These are phyloP conservation scores for Globisporangium perplexum DNA, from an alignment of 352 stramenopile species.

Conservation along the genomic window DNA sequence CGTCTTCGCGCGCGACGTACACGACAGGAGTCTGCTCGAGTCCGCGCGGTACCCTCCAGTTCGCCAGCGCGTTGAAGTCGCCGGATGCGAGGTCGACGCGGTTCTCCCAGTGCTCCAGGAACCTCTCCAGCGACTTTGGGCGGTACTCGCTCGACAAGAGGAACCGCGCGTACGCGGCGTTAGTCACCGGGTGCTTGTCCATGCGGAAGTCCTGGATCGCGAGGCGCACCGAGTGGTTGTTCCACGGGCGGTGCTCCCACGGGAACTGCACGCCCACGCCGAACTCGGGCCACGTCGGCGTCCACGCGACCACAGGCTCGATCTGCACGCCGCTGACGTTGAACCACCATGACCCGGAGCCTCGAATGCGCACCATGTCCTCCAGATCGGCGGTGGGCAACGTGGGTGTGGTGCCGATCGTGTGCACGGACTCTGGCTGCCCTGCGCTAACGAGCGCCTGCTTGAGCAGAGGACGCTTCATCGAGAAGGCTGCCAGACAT, in stretches of 20 bases:
- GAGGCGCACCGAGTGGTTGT: constrained; percentile 62
- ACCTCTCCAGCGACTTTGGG: constrained; percentile 48
- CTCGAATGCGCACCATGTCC: constrained; percentile 45
- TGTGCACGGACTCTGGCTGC: neutral
- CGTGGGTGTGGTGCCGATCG: neutral
- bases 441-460: constrained; percentile 22
- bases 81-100: constrained; percentile 13
- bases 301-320: constrained; percentile 68
- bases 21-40: constrained; percentile 64
- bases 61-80: constrained; percentile 12
- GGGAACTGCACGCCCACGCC: constrained; percentile 80
- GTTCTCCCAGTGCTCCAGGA: constrained; percentile 69
- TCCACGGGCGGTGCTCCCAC: constrained; percentile 75
- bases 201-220: constrained; percentile 68
- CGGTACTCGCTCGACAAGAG: constrained; percentile 46
- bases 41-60: constrained; percentile 42
- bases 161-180: constrained; percentile 60
- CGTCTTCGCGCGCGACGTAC: constrained; percentile 71
- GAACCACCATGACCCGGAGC: constrained; percentile 63
- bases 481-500: constrained; percentile 43
- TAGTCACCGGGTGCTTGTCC: constrained; percentile 74
- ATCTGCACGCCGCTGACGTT: constrained; percentile 79
- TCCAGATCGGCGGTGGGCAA: constrained; percentile 3
- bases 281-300: constrained; percentile 43
- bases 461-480: constrained; percentile 26